Percentiles rank a stretch among this genome's conserved stretches.
Evolutionary conservation across 2,329 filamentous ascomycete species (phyloP).

Genomic region (Alternaria solani): DNA sequence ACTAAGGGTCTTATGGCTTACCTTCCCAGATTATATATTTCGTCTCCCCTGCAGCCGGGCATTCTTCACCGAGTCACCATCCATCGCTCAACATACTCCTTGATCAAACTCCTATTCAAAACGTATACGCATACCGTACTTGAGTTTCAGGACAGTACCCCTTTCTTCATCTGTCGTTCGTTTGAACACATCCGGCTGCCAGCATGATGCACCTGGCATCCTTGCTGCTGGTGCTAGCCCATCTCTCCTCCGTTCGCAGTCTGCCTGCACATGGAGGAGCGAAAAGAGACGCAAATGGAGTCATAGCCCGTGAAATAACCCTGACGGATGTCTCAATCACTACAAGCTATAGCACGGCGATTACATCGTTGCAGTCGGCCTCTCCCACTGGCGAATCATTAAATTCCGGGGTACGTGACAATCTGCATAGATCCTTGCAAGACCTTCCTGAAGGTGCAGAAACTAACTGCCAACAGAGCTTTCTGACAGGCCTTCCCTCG

Average conservation of each 20-base stretch:
- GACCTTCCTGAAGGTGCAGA: neutral
- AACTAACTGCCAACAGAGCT: constrained; percentile 32
- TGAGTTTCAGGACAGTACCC: constrained; percentile 18
- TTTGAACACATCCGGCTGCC: constrained; percentile 5
- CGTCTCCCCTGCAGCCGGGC: constrained; percentile 17
- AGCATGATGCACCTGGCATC: constrained; percentile 40
- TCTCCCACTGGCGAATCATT: constrained; percentile 34
- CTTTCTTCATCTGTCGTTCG: constrained; percentile 25
- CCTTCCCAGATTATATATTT: constrained; percentile 34
- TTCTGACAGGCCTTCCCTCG: constrained; percentile 43
- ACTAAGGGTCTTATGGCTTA: constrained; percentile 12
- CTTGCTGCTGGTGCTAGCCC: constrained; percentile 36
- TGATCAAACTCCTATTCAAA: constrained; percentile 18
- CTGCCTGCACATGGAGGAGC: constrained; percentile 32
- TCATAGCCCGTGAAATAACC: constrained; percentile 35
- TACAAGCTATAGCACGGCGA: constrained; percentile 41
- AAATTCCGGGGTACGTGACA: constrained; percentile 38
- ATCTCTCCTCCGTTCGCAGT: constrained; percentile 33
- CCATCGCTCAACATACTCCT: constrained; percentile 46
- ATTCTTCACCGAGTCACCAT: constrained; percentile 27
- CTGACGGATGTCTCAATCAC: constrained; percentile 35
- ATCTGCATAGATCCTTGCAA: neutral
- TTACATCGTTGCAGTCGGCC: constrained; percentile 40
- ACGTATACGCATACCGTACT: constrained; percentile 15
- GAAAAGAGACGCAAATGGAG: constrained; percentile 13